phyloP scores from a whole-genome alignment of 805 yeast species.

The Komagataella pastoris region DNA sequence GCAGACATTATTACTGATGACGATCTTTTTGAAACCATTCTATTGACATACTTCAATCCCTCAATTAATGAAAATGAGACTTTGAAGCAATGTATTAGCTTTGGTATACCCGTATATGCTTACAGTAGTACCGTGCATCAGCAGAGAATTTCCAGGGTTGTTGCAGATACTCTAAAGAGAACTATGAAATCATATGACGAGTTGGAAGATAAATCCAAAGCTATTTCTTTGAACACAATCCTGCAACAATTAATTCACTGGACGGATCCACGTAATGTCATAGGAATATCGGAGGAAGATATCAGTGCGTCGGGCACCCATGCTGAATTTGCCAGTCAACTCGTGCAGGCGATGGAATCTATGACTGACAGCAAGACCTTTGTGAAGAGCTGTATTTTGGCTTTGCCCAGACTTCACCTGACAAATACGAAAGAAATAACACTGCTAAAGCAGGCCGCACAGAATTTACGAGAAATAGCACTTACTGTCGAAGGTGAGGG shows the following conservation, averaged over 20 bases:
- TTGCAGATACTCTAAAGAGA: constrained; percentile 53
- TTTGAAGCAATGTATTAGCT: constrained; percentile 67
- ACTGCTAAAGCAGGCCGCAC: not conserved
- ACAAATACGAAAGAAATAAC: not conserved
- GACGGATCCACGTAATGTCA: constrained; percentile 70
- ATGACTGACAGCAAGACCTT: not conserved
- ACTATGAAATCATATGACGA: constrained; percentile 30
- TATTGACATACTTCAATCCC: constrained; percentile 68
- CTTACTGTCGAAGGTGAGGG: not conserved
- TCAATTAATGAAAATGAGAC: constrained; percentile 46
- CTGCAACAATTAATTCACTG: constrained; percentile 67
- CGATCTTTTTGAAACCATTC: constrained; percentile 56
- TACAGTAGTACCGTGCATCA: constrained; percentile 68
- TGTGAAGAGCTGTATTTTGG: not conserved
- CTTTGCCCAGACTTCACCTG: not conserved
- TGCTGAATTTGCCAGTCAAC: constrained; percentile 36
- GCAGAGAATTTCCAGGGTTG: constrained; percentile 43
- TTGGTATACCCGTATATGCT: constrained; percentile 81
- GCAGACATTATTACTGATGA: constrained; percentile 65
- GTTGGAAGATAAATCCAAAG: constrained; percentile 18
- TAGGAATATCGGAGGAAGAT: constrained; percentile 29
- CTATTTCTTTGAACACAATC: constrained; percentile 32
- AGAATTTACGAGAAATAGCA: not conserved
- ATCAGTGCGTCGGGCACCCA: constrained; percentile 35
- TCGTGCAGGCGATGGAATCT: not conserved